A percentile compares a stretch with the other conserved stretches of the same genome.
Conservation (phyloP, 768 basidiomycete genomes). For the Phallus indusiatus region DNA sequence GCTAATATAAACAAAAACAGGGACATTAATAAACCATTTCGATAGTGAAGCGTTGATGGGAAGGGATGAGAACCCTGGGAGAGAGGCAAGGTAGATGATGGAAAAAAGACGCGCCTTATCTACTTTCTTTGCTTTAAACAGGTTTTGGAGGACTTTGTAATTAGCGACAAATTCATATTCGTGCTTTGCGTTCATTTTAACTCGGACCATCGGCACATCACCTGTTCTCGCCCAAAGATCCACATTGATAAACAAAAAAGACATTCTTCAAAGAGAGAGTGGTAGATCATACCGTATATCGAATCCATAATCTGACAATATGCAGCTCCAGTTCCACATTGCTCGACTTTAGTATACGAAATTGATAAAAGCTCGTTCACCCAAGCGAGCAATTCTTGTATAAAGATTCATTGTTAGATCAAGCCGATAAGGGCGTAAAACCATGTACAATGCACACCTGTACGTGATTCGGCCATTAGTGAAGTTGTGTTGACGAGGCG, state of each 20-base stretch:
- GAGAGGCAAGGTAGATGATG: neutral
- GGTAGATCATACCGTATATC: slow-evolving; percentile 65
- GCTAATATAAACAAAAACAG: slow-evolving; percentile 39
- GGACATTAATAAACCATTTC: slow-evolving; percentile 6
- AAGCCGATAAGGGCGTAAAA: neutral
- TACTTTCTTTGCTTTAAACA: slow-evolving; percentile 87
- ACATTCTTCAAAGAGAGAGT: neutral
- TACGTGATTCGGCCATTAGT: slow-evolving; percentile 62
- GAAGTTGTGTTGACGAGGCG: slow-evolving; percentile 13
- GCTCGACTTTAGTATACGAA: slow-evolving; percentile 88
- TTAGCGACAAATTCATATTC: slow-evolving; percentile 95
- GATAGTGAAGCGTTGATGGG: slow-evolving; percentile 1
- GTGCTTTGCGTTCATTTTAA: slow-evolving; percentile 94
- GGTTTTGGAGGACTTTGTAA: slow-evolving; percentile 90
- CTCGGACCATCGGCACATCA: slow-evolving; percentile 81
- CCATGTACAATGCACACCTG: slow-evolving; percentile 17
- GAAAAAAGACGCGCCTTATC: slow-evolving; percentile 62
- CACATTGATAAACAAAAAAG: neutral
- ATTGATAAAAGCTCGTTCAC: slow-evolving; percentile 87
- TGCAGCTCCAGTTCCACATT: slow-evolving; percentile 83
- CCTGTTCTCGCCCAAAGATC: slow-evolving; percentile 33
- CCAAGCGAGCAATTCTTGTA: slow-evolving; percentile 77
- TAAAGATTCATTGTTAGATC: neutral
- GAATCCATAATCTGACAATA: slow-evolving; percentile 96
- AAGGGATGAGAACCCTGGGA: neutral